phyloP scores from a whole-genome alignment of 768 basidiomycete species.

The Mycena floridula region DNA sequence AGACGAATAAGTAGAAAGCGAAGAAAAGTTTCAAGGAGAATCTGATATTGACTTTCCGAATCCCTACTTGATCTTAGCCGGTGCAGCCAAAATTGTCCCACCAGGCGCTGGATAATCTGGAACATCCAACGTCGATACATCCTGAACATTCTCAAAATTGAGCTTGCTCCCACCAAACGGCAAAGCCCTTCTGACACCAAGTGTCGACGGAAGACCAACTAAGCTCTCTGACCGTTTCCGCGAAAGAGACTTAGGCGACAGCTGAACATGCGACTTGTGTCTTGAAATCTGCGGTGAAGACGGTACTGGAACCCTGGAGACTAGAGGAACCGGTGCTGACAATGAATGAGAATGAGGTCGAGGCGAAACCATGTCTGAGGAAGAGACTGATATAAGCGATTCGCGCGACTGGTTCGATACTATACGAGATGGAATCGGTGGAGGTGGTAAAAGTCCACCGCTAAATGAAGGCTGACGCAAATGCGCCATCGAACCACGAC shows the following conservation, averaged over 20 bases:
- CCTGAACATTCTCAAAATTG: too few species aligned
- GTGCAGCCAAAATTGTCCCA: too few species aligned
- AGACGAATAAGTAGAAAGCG: too few species aligned
- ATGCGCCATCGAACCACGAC: too few species aligned
- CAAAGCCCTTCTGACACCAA: conserved; percentile 13
- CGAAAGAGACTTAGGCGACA: conserved; percentile 16
- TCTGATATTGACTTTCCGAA: too few species aligned
- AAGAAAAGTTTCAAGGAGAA: too few species aligned
- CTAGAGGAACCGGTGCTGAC: background rate
- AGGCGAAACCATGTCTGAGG: conserved; percentile 1
- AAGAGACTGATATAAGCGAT: conserved; percentile 4
- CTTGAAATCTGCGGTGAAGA: conserved; percentile 14
- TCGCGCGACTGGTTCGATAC: conserved; percentile 1
- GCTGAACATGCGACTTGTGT: conserved; percentile 20
- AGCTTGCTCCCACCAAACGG: too few species aligned
- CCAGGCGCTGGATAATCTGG: too few species aligned
- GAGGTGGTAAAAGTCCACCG: background rate
- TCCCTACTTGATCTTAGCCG: too few species aligned
- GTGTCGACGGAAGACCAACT: conserved; percentile 14
- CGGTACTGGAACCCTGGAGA: background rate
- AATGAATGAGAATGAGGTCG: background rate
- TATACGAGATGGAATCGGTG: background rate
- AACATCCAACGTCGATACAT: too few species aligned
- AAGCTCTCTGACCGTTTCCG: conserved; percentile 28
- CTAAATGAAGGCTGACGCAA: too few species aligned